Percentiles rank a stretch among this genome's conserved stretches.
Conservation (phyloP, 192 early-diverging fungal genomes). For the Chytriomyces sp. region DNA sequence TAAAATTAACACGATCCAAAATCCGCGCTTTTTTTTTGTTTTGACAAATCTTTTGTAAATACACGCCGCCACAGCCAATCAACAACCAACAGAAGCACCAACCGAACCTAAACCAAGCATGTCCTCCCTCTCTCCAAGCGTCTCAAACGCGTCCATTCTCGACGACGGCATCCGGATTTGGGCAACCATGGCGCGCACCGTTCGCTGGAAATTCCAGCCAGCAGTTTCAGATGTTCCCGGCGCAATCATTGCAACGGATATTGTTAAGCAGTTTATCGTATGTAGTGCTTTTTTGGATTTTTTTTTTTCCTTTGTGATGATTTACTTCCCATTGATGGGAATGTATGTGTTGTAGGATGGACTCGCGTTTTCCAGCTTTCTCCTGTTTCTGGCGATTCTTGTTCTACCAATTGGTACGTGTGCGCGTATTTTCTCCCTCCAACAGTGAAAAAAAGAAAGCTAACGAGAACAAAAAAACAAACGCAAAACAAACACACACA, state of each 20-base stretch:
- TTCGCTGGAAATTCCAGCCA: constrained; percentile 22
- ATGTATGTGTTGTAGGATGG: constrained; percentile 14
- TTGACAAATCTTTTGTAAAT: neutral
- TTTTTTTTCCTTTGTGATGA: neutral
- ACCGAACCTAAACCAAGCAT: neutral
- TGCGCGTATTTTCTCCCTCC: no score
- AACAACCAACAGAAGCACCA: neutral
- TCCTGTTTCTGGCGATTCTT: constrained; percentile 3
- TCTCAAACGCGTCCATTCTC: neutral
- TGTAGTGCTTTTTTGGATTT: neutral
- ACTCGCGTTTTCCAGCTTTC: constrained; percentile 14
- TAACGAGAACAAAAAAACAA: no score
- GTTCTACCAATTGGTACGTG: constrained; percentile 10
- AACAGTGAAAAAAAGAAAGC: no score
- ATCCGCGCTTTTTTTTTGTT: neutral
- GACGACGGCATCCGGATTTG: constrained; percentile 8
- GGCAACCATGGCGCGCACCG: neutral
- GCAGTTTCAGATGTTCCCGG: neutral
- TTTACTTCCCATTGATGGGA: neutral
- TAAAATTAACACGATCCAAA: neutral
- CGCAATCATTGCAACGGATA: neutral
- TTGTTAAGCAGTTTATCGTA: constrained; percentile 32
- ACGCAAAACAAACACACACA: neutral
- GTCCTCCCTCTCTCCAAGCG: neutral
- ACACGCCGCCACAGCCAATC: no score